Base-by-base conservation (phyloP, 2,329 filamentous ascomycete genomes). In the Cladosporium sp. region DNA sequence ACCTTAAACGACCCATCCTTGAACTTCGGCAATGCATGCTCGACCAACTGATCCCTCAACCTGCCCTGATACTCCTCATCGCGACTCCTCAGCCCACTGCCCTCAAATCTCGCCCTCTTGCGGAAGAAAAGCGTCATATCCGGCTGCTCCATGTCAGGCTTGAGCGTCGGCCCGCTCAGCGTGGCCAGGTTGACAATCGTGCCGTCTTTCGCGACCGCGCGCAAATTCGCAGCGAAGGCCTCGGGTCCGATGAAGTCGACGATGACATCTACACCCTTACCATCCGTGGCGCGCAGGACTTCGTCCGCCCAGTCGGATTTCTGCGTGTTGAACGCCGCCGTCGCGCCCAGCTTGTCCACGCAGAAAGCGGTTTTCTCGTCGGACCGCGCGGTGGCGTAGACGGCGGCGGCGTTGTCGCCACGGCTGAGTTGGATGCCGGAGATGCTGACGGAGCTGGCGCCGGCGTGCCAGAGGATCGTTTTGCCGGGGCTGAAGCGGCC, bases 391-490 rank as follows among this genome's bases (percentile, higher is more conserved):
- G 92, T 96, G 2, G 89, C 89, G 66, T 84, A 96, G 44, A 96
- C 78, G 7, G 78, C 80, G 2, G 76, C 75, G 0, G 90, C 89
- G 1, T 83, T 83, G 12, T 84, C 83, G 18, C 79, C 78, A 82
- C 12, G 79, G 47, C 59, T 62, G 8, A 97, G 80, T 72, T 97
- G 92, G 62, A 95, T 90, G 0, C 92, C 92, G 0, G 90, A 82
- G 58, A 96, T 91, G 38, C 84, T 86, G 43, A 97, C 92, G 32
- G 85, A 84, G n/a, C 85, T 90, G 1, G 92, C 92, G 43, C 90
- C 92, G 0, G 92, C 92, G 68, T 97, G 92, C 88, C 90, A 96
- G 37, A 97, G 82, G 52, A 70, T 61, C 17, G 55, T 57, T 70
- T 91, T 84, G 6, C 86, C 87, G 9, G 74, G 67, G 15, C 76